Base-by-base conservation (phyloP, 1,139 yeast species). In the Candida buenavistaensis region DNA sequence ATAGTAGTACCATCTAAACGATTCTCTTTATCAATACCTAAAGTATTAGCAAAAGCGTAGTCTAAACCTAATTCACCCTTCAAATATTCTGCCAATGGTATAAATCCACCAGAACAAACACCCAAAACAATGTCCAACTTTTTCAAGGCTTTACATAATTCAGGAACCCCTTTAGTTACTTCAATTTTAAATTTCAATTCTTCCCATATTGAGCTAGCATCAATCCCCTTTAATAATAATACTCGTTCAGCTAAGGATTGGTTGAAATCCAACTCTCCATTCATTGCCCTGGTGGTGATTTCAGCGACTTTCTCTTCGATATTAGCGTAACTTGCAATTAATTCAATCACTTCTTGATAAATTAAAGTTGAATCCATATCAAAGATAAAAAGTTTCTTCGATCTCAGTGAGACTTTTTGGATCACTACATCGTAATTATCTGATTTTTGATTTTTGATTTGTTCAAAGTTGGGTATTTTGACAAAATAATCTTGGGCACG, bases 321-420 rank as follows among this genome's bases (percentile, higher is more conserved):
- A 30, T 57, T 47, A 9, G 67, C 66, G 37, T 61, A 59, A 7
- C 59, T 88, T 3, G 98, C 98, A 47, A 94, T 90, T 54, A 92
- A 65, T 55, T 94, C 99, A 47, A 92, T 92, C 31, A 92, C 97
- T 61, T 94, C 99, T 61, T 94, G 97, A 58, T 86, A 82, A 47
- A 94, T 94, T 54, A 94, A 67, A 0, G 98, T 94, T 1, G 97
- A 90, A 64, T 94, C 99, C 98, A 94, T 94, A 52, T 94, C 98
- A 52, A 94, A 94, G 14, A 94, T 87, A 44, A 87, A 81, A 32
- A 92, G 68, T 48, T 78, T 75, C 53, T 83, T 85, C 35, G 60
- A 44, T 45, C 67, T 62, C 49, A 89, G 54, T 5, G 46, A 34
- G 3, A 37, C 44, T 2, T 45, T n/a, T n/a, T n/a, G n/a, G n/a